Evolutionary conservation across 2,329 filamentous ascomycete genomes (phyloP).

Genomic region (Colletotrichum viniferum): DNA sequence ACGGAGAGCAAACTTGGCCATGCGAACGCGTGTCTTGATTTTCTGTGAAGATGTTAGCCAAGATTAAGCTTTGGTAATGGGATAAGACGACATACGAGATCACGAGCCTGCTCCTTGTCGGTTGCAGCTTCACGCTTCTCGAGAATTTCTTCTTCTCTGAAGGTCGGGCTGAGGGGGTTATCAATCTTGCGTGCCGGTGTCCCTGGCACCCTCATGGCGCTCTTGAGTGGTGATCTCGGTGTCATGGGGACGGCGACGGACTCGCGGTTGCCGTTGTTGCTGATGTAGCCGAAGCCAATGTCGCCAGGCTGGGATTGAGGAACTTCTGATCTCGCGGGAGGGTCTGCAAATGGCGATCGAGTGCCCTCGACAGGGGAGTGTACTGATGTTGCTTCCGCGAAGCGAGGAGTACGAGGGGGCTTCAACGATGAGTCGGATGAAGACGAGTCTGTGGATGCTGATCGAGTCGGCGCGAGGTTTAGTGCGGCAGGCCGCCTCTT

Average conservation of each 20-base stretch:
- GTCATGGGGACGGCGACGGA: constrained; percentile 67
- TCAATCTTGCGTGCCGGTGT: constrained; percentile 74
- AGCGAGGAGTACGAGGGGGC: constrained; percentile 75
- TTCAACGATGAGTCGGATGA: constrained; percentile 64
- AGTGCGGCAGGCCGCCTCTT: constrained; percentile 62
- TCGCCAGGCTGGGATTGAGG: constrained; percentile 78
- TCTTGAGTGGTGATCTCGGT: constrained; percentile 83
- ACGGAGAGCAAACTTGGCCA: constrained; percentile 95
- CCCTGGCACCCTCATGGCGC: constrained; percentile 85
- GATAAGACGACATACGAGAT: constrained; percentile 70
- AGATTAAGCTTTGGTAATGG: neutral
- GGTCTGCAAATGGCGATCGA: constrained; percentile 63
- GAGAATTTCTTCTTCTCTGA: constrained; percentile 82
- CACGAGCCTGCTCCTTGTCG: constrained; percentile 85
- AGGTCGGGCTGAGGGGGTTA: constrained; percentile 89
- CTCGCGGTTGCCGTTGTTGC: constrained; percentile 48
- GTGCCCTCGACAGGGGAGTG: constrained; percentile 73
- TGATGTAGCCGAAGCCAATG: constrained; percentile 91
- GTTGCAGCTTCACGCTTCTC: constrained; percentile 84
- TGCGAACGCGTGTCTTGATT: constrained; percentile 87
- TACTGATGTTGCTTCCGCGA: constrained; percentile 80
- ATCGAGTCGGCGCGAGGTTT: constrained; percentile 55
- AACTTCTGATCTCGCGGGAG: constrained; percentile 58
- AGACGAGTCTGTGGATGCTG: constrained; percentile 53
- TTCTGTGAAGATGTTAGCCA: constrained; percentile 61